These are phyloP conservation scores for Cordyceps cateniannulata DNA, from an alignment of 2,329 filamentous ascomycete genomes.

Conservation along the genomic window DNA sequence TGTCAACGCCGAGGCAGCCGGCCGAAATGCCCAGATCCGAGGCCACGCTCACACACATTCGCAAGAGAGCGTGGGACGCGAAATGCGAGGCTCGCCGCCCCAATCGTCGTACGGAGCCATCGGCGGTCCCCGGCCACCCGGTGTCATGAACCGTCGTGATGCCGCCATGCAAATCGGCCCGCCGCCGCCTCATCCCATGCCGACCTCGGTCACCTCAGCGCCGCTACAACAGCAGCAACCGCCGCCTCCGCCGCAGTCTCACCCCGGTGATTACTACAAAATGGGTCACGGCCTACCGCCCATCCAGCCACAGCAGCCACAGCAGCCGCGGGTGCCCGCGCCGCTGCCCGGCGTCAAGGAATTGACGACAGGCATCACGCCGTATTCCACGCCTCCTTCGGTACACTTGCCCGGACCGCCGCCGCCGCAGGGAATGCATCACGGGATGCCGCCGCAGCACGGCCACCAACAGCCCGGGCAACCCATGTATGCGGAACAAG, in stretches of 20 bases:
- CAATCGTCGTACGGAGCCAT: slow-evolving; percentile 33
- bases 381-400: slow-evolving; percentile 46
- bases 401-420: neutral
- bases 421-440: slow-evolving; percentile 1
- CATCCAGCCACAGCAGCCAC: slow-evolving; percentile 37
- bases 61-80: slow-evolving; percentile 39
- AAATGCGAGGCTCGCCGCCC: slow-evolving; percentile 36
- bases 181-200: slow-evolving; percentile 6
- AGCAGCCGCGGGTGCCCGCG: slow-evolving; percentile 32
- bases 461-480: neutral
- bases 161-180: slow-evolving; percentile 1
- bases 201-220: slow-evolving; percentile 10
- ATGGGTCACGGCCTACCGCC: slow-evolving; percentile 41
- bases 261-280: slow-evolving; percentile 26
- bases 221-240: slow-evolving; percentile 21
- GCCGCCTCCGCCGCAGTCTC: slow-evolving; percentile 20
- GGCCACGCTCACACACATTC: slow-evolving; percentile 39
- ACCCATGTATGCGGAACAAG: slow-evolving; percentile 3
- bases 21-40: slow-evolving; percentile 32
- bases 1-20: slow-evolving; percentile 39
- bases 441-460: neutral
- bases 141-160: slow-evolving; percentile 8
- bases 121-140: slow-evolving; percentile 14
- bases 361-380: slow-evolving; percentile 56
- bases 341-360: slow-evolving; percentile 56